Evolutionary conservation across 2,329 filamentous ascomycete genomes (phyloP).

Genomic region (Fusarium concolor): DNA sequence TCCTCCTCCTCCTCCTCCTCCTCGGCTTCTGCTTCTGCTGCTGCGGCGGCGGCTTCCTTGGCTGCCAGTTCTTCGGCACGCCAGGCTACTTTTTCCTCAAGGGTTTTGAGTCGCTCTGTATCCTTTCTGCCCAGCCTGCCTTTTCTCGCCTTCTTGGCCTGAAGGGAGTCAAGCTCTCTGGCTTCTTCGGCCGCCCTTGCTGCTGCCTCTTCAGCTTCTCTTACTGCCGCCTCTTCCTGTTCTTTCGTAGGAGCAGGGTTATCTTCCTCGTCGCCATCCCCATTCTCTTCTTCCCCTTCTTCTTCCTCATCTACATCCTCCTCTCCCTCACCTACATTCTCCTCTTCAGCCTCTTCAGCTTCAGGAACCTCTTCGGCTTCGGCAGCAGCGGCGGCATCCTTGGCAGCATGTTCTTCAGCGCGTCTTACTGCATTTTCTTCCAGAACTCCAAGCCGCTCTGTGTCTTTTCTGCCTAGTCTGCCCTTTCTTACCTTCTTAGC

Average conservation of each 20-base stretch:
- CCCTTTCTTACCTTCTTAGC: conserved; percentile 43
- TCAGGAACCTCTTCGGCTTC: neutral
- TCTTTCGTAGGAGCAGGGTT: neutral
- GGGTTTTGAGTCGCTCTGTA: conserved; percentile 35
- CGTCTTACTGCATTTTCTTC: conserved; percentile 33
- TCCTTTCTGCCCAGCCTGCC: conserved; percentile 43
- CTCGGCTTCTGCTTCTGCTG: conserved; percentile 12
- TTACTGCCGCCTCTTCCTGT: conserved; percentile 42
- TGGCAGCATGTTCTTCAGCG: conserved; percentile 39
- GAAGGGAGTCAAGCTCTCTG: conserved; percentile 31
- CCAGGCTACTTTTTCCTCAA: conserved; percentile 36
- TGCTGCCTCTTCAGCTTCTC: conserved; percentile 22
- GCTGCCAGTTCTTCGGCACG: conserved; percentile 39
- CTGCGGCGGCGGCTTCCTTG: conserved; percentile 35
- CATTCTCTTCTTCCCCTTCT: conserved; percentile 47
- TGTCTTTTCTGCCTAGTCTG: conserved; percentile 42
- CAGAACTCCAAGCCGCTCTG: conserved; percentile 36
- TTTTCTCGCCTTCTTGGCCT: conserved; percentile 40
- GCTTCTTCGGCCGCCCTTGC: conserved; percentile 31
- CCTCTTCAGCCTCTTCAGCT: no score
- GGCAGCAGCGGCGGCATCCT: conserved; percentile 28
- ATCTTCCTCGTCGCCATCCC: conserved; percentile 39
- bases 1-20: conserved; percentile 7
- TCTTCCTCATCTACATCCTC: neutral
- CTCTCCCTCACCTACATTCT: no score